Evolutionary conservation across 1,284 basidiomycete species (phyloP), one percentile per base, ranked within the genome.

Genomic region (Fomitopsis pinicola): DNA sequence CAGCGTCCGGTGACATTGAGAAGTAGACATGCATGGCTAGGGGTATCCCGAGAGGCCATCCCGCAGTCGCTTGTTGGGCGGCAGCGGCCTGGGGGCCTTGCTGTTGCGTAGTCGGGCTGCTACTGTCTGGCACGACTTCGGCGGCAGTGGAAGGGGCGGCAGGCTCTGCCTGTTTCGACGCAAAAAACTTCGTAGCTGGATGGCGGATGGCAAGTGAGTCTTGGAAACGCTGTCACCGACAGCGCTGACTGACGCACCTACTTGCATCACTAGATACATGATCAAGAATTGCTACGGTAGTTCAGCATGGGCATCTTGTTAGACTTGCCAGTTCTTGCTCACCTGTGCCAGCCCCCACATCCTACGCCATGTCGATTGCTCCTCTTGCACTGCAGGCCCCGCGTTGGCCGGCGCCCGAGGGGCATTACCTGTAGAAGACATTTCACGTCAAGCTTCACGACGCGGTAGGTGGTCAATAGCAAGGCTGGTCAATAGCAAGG

Each of bases 11-110:
- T 1, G 85, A 84, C 0, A 87, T 89, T 15, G 89, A 87, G 26
- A 95, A 77, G 70, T 89, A 85, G 7, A 96, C 84, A 58, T 94
- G 83, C 83, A 95, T 87, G 53, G 86, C 81, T 3, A 92, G 71
- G 5, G 78, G 74, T 58, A 85, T 79, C 2, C 81, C 83, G 5
- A 88, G 75, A 3, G 76, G 71, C 89, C 89, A 92, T 59, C 79
- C 82, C 12, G 79, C 80, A 19, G 75, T 64, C 8, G 78, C 83
- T 38, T 85, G 78, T 15, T 75, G 76, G 7, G 89, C 88, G 15
- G 83, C 81, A 17, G 81, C 69, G n/a, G 71, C 65, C 66, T 77
- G 77, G 5, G 84, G 80, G 65, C 83, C 69, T 40, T 40, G 38
- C 22, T 62, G 46, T 46, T 63, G 58, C 26, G 62, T 60, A 17